Percentiles rank a stretch among this genome's conserved stretches.
Conservation (phyloP, 345 rosid genomes). For the Pistacia atlantica region DNA sequence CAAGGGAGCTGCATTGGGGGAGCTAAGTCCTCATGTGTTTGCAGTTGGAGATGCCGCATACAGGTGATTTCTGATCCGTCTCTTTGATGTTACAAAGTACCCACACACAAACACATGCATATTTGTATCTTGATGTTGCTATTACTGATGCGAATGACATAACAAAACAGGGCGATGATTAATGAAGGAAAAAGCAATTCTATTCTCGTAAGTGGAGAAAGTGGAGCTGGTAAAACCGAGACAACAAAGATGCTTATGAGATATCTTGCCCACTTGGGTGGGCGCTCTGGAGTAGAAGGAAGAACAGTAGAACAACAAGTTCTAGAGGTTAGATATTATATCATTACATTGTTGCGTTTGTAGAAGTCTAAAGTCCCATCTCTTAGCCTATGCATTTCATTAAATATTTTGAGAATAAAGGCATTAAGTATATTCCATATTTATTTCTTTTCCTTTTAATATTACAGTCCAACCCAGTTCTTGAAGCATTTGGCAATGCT, state of each 20-base stretch:
- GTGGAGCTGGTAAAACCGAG: conserved; percentile 99
- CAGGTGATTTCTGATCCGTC: conserved; percentile 40
- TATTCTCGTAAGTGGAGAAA: conserved; percentile 96
- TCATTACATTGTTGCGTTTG: conserved; percentile 10
- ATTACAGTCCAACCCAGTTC: conserved; percentile 92
- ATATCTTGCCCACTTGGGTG: conserved; percentile 89
- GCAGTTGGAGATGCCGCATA: conserved; percentile 94
- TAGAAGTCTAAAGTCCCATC: not conserved
- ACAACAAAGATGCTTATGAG: conserved; percentile 98
- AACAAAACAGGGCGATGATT: conserved; percentile 74
- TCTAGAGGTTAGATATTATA: conserved; percentile 59
- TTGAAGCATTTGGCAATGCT: conserved; percentile 98
- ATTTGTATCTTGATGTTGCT: not conserved
- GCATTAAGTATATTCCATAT: conserved; percentile 1
- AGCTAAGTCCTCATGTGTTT: conserved; percentile 94
- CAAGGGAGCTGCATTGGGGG: conserved; percentile 78
- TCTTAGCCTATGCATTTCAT: not conserved
- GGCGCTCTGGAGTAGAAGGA: conserved; percentile 92
- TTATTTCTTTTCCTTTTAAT: conserved; percentile 1
- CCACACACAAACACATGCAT: not conserved
- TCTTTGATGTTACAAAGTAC: not conserved
- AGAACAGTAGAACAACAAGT: conserved; percentile 97
- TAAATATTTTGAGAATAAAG: not conserved
- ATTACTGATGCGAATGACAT: conserved; percentile 34
- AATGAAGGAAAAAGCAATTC: conserved; percentile 89